Percentiles rank a stretch among this genome's conserved stretches.
Conservation (phyloP, 192 early-diverging fungal species). For the Backusella westeae region DNA sequence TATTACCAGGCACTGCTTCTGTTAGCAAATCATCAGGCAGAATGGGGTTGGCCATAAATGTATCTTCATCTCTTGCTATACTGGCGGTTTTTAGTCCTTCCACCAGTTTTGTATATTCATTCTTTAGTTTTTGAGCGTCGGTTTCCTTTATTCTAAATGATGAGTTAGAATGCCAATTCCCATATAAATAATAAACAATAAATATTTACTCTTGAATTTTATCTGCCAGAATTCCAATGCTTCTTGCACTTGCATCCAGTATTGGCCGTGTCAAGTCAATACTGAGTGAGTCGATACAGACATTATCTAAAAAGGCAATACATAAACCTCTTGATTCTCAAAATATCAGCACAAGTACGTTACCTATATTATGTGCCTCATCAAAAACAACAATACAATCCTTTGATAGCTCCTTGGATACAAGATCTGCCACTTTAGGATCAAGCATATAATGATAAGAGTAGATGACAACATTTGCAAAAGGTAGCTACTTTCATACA, state of each 20-base stretch:
- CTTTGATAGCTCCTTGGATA: constrained; percentile 92
- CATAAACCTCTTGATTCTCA: neutral
- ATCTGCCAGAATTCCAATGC: constrained; percentile 65
- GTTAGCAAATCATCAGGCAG: constrained; percentile 89
- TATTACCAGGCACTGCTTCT: constrained; percentile 97
- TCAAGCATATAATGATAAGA: constrained; percentile 99
- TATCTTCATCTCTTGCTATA: constrained; percentile 76
- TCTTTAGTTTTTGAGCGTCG: constrained; percentile 84
- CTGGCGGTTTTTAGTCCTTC: constrained; percentile 81
- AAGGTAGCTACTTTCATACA: constrained; percentile 55
- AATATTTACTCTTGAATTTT: constrained; percentile 65
- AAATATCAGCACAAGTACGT: neutral
- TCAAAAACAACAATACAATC: constrained; percentile 99
- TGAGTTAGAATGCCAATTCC: neutral
- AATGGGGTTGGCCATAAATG: constrained; percentile 91
- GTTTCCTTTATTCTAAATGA: constrained; percentile 70
- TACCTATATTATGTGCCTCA: constrained; percentile 99
- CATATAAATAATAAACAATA: neutral
- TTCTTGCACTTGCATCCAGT: constrained; percentile 85
- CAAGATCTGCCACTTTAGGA: constrained; percentile 97
- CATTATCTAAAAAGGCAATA: constrained; percentile 72
- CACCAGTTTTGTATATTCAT: constrained; percentile 89
- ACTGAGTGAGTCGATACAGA: constrained; percentile 96
- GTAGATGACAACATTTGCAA: constrained; percentile 97
- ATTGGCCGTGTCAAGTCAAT: constrained; percentile 91